Percentiles rank a stretch among this genome's conserved stretches.
phyloP scores from a whole-genome alignment of 179 eudicot species.

The Beta macrorhiza region DNA sequence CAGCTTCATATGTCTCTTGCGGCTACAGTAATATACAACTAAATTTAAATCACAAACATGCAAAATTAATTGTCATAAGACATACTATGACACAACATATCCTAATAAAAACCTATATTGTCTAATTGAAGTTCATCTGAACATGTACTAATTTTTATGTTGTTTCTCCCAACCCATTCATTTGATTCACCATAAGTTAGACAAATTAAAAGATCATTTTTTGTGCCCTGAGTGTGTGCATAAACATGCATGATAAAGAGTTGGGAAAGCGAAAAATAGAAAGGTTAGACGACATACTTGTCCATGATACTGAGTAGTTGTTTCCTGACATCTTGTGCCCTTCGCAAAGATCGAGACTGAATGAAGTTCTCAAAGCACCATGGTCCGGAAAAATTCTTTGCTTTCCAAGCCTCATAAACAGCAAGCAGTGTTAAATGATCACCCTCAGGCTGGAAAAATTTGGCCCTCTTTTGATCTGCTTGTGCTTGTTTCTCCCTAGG shows the following conservation, averaged over 20 bases:
- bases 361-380: conserved; percentile 98
- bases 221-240: background rate
- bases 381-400: conserved; percentile 85
- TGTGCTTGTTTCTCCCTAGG: conserved; percentile 99
- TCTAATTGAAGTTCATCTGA: too few species aligned
- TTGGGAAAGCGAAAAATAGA: background rate
- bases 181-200: background rate
- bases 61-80: background rate
- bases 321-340: conserved; percentile 95
- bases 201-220: background rate
- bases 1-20: background rate
- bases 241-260: background rate
- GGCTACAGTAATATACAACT: background rate
- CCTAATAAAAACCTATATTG: background rate
- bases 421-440: conserved; percentile 93
- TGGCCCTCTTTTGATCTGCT: conserved; percentile 91
- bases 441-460: conserved; percentile 95
- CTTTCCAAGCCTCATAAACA: conserved; percentile 97
- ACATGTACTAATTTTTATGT: too few species aligned
- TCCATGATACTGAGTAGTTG: conserved; percentile 95
- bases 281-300: conserved; percentile 51
- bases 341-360: conserved; percentile 81
- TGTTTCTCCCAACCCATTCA: background rate
- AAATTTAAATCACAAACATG: background rate
- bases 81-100: background rate